These are phyloP conservation scores for Aspergillus felis DNA, from an alignment of 2,329 filamentous ascomycete species.

Conservation along the genomic window DNA sequence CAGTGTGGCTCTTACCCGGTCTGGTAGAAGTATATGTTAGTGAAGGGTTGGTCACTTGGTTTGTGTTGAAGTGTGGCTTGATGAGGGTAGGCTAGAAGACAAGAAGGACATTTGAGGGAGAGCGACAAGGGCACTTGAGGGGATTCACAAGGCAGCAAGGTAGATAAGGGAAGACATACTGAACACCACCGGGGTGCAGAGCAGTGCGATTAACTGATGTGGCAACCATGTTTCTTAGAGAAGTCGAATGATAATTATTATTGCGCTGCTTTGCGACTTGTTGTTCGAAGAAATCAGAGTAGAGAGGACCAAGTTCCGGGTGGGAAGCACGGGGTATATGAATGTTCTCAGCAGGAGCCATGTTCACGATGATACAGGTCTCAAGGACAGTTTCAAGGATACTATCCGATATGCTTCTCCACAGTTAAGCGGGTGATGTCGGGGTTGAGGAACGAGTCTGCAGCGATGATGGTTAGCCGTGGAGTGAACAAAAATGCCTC, in stretches of 20 bases:
- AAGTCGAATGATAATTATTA: constrained; percentile 58
- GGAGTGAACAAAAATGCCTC: constrained; percentile 22
- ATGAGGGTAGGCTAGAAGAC: constrained; percentile 9
- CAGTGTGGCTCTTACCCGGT: constrained; percentile 83
- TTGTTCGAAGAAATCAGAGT: constrained; percentile 55
- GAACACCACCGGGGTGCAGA: constrained; percentile 84
- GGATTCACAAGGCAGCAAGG: not conserved
- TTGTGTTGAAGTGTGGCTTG: constrained; percentile 2
- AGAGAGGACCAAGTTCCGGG: constrained; percentile 45
- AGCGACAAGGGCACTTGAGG: not conserved
- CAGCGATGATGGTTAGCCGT: constrained; percentile 16
- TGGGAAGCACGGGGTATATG: constrained; percentile 43
- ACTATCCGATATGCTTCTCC: constrained; percentile 31
- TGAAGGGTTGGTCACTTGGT: not conserved
- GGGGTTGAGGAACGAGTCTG: constrained; percentile 22
- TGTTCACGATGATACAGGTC: constrained; percentile 16
- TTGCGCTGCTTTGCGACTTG: constrained; percentile 55
- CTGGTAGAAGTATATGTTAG: constrained; percentile 44
- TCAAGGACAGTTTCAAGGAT: constrained; percentile 7
- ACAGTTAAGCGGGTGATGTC: constrained; percentile 40
- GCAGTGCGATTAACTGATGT: constrained; percentile 81
- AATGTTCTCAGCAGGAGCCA: constrained; percentile 36
- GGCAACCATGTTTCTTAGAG: constrained; percentile 49
- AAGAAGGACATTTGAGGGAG: not conserved
- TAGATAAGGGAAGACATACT: constrained; percentile 56